These are phyloP conservation scores for Arthrobotrys megalospora DNA, from an alignment of 2,329 filamentous ascomycete genomes.

Conservation along the genomic window DNA sequence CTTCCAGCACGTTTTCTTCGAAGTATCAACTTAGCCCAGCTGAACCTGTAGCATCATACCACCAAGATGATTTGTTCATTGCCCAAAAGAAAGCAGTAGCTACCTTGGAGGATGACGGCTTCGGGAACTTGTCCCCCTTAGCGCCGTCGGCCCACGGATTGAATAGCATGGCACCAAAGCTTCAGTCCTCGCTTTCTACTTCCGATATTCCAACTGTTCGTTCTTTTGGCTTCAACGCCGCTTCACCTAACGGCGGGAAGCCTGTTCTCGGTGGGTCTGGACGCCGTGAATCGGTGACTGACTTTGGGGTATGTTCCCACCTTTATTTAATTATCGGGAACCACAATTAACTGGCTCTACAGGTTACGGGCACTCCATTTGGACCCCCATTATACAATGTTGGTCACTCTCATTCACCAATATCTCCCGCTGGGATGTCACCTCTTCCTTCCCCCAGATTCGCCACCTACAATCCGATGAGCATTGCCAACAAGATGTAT, in stretches of 20 bases:
- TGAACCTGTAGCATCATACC: conserved; percentile 62
- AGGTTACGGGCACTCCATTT: conserved; percentile 60
- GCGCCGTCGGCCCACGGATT: conserved; percentile 61
- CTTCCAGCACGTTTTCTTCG: conserved; percentile 64
- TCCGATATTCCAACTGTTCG: conserved; percentile 91
- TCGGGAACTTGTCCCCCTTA: conserved; percentile 47
- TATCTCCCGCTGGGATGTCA: conserved; percentile 63
- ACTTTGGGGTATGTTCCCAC: conserved; percentile 59
- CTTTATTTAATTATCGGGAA: background rate
- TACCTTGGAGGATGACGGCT: conserved; percentile 32
- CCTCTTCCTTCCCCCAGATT: conserved; percentile 64
- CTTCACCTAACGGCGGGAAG: conserved; percentile 66
- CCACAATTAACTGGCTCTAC: background rate
- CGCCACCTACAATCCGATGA: conserved; percentile 64
- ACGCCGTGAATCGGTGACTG: conserved; percentile 62
- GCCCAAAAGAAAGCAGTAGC: conserved; percentile 62
- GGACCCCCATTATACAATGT: conserved; percentile 63
- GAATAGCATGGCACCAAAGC: conserved; percentile 71
- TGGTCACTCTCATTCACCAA: conserved; percentile 59
- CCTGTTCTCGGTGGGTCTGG: conserved; percentile 61
- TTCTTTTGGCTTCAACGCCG: conserved; percentile 73
- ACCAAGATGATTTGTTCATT: conserved; percentile 56
- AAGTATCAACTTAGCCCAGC: conserved; percentile 63
- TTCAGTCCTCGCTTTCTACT: conserved; percentile 90
- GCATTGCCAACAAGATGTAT: conserved; percentile 62